Percentiles rank a stretch among this genome's conserved stretches.
phyloP scores from a whole-genome alignment of 371 early-diverging fungal species.

The Circinella minor region DNA sequence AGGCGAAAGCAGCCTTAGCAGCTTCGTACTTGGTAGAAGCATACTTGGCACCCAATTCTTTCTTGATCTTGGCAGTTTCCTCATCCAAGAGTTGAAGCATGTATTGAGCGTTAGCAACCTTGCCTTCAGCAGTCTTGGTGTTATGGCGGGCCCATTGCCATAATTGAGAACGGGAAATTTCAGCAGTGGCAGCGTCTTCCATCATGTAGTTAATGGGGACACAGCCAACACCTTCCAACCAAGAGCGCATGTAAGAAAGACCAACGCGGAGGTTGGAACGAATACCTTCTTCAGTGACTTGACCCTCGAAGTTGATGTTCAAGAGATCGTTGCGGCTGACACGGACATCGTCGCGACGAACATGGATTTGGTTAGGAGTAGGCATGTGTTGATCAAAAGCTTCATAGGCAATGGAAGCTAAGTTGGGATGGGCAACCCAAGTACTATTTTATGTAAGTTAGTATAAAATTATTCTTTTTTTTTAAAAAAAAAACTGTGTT shows the following conservation, averaged over 20 bases:
- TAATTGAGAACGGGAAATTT: slow-evolving; percentile 95
- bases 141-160: slow-evolving; percentile 96
- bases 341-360: slow-evolving; percentile 89
- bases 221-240: slow-evolving; percentile 94
- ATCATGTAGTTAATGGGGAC: slow-evolving; percentile 83
- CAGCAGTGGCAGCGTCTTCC: slow-evolving; percentile 84
- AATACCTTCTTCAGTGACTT: slow-evolving; percentile 89
- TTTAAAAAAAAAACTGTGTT: no score
- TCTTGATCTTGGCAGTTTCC: slow-evolving; percentile 75
- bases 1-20: slow-evolving; percentile 77
- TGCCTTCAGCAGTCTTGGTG: slow-evolving; percentile 83
- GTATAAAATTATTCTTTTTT: no score
- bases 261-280: slow-evolving; percentile 91
- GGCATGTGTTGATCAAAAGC: slow-evolving; percentile 96
- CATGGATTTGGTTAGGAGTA: slow-evolving; percentile 91
- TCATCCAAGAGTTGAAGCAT: slow-evolving; percentile 82
- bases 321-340: slow-evolving; percentile 86
- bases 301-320: slow-evolving; percentile 77
- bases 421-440: slow-evolving; percentile 98
- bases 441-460: slow-evolving; percentile 80
- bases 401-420: slow-evolving; percentile 85
- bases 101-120: slow-evolving; percentile 74
- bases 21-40: slow-evolving; percentile 68
- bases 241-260: slow-evolving; percentile 93
- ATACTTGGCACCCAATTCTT: slow-evolving; percentile 67